Conservation (phyloP, 768 basidiomycete genomes). For the Mycena rosella region DNA sequence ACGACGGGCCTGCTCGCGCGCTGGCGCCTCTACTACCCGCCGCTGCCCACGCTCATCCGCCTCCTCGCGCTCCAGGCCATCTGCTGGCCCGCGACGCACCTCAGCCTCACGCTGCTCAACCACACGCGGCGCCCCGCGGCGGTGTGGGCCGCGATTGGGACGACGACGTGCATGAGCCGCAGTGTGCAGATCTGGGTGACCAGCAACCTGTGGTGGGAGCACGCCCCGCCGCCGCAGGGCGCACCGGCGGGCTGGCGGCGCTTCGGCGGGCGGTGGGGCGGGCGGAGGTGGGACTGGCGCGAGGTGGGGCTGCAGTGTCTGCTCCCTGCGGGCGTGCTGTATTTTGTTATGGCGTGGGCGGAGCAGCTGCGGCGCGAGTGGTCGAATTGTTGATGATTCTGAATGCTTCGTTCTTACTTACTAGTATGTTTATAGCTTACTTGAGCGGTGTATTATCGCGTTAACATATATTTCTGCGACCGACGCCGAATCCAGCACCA, state of each 20-base stretch:
- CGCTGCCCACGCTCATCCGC: constrained; percentile 89
- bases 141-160: constrained; percentile 92
- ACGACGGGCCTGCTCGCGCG: constrained; percentile 91
- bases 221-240: too few relatives aligned
- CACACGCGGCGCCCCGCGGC: constrained; percentile 80
- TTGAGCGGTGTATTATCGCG: too few relatives aligned
- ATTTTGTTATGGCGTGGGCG: constrained; percentile 87
- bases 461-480: too few relatives aligned
- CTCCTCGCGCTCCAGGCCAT: constrained; percentile 94
- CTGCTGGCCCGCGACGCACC: constrained; percentile 94
- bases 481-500: too few relatives aligned
- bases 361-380: constrained; percentile 64
- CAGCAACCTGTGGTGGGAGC: constrained; percentile 80
- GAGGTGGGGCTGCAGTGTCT: constrained; percentile 78
- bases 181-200: constrained; percentile 97
- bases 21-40: constrained; percentile 93
- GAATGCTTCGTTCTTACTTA: too few relatives aligned
- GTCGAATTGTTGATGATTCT: constrained; percentile 36
- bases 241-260: constrained; percentile 51
- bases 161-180: constrained; percentile 86
- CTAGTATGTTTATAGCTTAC: too few relatives aligned
- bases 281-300: constrained; percentile 85
- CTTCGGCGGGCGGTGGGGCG: constrained; percentile 66
- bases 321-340: constrained; percentile 79
- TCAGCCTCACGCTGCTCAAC: constrained; percentile 83